These are phyloP conservation scores for Schizosaccharomyces versatilis DNA, from an alignment of 1,139 yeast species.

Conservation along the genomic window DNA sequence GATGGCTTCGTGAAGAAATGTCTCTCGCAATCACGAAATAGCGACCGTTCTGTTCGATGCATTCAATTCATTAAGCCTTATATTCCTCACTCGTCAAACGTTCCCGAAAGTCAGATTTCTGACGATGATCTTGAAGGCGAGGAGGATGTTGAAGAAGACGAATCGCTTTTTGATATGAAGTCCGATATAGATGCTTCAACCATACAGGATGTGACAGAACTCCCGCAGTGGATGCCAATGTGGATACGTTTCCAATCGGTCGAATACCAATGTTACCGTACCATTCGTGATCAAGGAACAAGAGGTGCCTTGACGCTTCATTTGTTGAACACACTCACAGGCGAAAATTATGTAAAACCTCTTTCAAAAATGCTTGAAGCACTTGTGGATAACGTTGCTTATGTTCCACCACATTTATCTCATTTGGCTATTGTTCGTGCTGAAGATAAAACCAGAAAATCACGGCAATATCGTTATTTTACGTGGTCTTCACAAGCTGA, in stretches of 20 bases:
- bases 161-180: conserved; percentile 2
- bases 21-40: not conserved
- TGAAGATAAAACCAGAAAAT: conserved; percentile 1
- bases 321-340: not conserved
- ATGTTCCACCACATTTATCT: not conserved
- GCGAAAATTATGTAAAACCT: not conserved
- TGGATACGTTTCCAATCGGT: not conserved
- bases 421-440: not conserved
- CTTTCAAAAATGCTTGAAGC: not conserved
- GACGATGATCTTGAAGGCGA: conserved; percentile 2
- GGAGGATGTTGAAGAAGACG: conserved; percentile 7
- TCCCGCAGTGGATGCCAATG: not conserved
- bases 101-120: not conserved
- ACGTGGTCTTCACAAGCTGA: not conserved
- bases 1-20: not conserved
- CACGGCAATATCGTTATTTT: not conserved
- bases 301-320: not conserved
- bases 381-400: not conserved
- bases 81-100: not conserved
- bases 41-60: not conserved
- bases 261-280: not conserved
- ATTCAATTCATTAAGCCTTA: not conserved
- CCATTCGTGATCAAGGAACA: not conserved
- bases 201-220: not conserved
- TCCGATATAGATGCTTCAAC: not conserved